Evolutionary conservation across 2,329 filamentous ascomycete genomes (phyloP), one percentile per base, ranked within the genome.

Genomic region (Ophiostoma australiae): DNA sequence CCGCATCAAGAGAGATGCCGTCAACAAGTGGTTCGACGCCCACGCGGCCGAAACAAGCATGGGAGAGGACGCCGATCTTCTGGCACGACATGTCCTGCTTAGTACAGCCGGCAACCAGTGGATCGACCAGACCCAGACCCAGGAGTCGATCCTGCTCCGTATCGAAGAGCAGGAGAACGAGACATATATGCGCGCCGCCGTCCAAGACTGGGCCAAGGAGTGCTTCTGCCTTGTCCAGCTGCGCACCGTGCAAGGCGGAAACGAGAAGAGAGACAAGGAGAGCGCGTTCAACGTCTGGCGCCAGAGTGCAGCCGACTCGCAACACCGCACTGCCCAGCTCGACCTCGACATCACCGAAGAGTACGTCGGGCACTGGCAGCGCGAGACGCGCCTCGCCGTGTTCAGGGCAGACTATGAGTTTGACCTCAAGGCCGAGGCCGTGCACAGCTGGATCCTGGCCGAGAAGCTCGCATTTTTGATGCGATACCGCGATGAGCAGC

Each of bases 371-470:
- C 74, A 75, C 52, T 79, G 78, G 78, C 71, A 71, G 17, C 74
- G 74, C 35, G 76, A 77, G 73, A 73, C 76, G 37, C 74, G 74
- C 39, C 75, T 79, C 1, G 73, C 69, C 10, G 27, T 73, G 0
- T 77, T 75, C 48, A 69, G 69, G 10, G 72, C 72, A 6, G 73
- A 74, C 15, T 71, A 74, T 2, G 71, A 71, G 31, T 67, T 74
- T 35, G 65, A 70, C n/a, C 73, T 73, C 20, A 75, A 76, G 70
- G 31, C 35, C 15, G 73, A 72, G 0, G 72, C 75, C 8, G 58
- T 78, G 10, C 74, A 74, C 15, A 73, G 75, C 58, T 79, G 78
- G 78, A 69, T 74, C 6, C 74, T 77, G 41, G 73, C 75, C 37
- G 76, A 78, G 69, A 75, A 75, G 65, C 73, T 77, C 1, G 75